Percentiles rank a stretch among this genome's conserved stretches.
These are phyloP conservation scores for Chrysanthemum makinoi DNA, from an alignment of 129 eudicot genomes.

Conservation along the genomic window DNA sequence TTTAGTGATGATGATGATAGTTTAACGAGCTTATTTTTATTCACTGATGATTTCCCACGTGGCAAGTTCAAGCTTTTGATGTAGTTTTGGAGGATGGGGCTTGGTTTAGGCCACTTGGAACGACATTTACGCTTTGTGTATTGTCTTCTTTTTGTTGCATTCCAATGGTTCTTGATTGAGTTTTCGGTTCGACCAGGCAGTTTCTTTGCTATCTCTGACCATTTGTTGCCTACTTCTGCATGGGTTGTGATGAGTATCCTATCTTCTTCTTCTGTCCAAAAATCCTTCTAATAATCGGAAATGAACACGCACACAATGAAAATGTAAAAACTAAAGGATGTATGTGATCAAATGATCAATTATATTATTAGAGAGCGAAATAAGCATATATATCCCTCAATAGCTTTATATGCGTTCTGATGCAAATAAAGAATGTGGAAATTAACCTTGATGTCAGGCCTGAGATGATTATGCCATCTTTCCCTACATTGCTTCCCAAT, in stretches of 20 bases:
- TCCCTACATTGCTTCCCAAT: slow-evolving; percentile 84
- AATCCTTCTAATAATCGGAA: slow-evolving; percentile 31
- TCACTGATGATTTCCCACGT: slow-evolving; percentile 11
- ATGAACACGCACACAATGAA: not conserved
- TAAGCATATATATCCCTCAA: too few relatives aligned
- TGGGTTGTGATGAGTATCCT: slow-evolving; percentile 49
- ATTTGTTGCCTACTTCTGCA: slow-evolving; percentile 60
- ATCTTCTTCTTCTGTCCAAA: slow-evolving; percentile 74
- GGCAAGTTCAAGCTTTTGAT: slow-evolving; percentile 52
- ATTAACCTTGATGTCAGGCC: slow-evolving; percentile 67
- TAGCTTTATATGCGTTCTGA: not conserved
- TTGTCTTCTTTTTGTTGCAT: slow-evolving; percentile 63
- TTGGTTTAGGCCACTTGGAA: slow-evolving; percentile 67
- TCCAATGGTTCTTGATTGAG: slow-evolving; percentile 78
- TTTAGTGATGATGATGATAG: not conserved
- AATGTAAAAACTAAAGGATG: not conserved
- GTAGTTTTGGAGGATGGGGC: slow-evolving; percentile 59
- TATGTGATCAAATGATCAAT: not conserved
- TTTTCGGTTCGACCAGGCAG: slow-evolving; percentile 67
- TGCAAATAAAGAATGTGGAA: not conserved
- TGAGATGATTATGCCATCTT: slow-evolving; percentile 80
- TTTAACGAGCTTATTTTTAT: slow-evolving; percentile 2
- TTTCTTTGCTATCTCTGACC: slow-evolving; percentile 74
- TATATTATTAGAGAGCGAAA: not conserved
- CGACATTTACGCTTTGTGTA: slow-evolving; percentile 53